phyloP scores from a whole-genome alignment of 2,329 filamentous ascomycete genomes.

The Mycosphaerella arachidis region DNA sequence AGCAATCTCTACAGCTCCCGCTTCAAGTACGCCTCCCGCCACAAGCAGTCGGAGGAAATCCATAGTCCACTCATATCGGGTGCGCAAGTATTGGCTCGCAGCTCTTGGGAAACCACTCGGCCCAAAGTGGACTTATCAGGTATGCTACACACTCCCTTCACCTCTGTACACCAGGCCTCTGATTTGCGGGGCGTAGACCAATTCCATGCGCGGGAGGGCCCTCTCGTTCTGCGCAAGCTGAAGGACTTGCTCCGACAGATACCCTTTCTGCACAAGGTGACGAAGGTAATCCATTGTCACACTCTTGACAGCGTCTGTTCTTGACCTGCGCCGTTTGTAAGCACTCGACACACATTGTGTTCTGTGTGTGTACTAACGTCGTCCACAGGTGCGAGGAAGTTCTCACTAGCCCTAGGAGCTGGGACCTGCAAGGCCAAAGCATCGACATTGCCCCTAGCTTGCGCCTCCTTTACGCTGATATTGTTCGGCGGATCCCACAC shows the following conservation, averaged over 20 bases:
- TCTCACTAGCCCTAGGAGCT: not conserved
- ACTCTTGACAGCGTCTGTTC: constrained; percentile 8
- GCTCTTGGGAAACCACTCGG: no score
- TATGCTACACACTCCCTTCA: no score
- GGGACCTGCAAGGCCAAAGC: not conserved
- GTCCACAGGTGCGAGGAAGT: not conserved
- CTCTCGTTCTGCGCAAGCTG: no score
- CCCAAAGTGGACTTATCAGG: no score
- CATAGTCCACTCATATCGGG: no score
- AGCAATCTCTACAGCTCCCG: constrained; percentile 1
- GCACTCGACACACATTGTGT: not conserved
- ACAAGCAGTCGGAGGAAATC: constrained; percentile 5
- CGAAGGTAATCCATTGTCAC: no score
- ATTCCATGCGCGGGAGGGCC: no score
- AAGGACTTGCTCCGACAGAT: no score
- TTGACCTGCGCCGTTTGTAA: not conserved
- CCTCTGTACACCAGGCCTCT: no score
- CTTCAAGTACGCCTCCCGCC: not conserved
- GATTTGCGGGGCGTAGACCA: no score
- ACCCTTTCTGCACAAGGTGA: no score
- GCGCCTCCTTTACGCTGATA: not conserved
- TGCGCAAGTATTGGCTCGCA: no score
- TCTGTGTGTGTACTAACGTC: not conserved
- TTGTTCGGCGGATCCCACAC: not conserved
- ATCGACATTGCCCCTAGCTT: not conserved